Evolutionary conservation across 2,329 filamentous ascomycete species (phyloP).

Genomic region (Ilyonectria destructans): DNA sequence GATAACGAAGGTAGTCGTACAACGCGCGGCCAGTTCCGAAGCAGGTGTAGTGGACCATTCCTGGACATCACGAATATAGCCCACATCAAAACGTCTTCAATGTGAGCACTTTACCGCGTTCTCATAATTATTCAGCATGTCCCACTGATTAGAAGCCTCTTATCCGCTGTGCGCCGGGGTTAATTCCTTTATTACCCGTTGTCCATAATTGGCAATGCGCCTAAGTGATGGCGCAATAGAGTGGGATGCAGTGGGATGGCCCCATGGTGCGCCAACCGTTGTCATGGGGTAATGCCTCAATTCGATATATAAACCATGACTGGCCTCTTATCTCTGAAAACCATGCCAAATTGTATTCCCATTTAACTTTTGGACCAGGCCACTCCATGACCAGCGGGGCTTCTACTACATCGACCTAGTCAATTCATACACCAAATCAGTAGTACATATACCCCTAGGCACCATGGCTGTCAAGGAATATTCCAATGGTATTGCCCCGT

Average conservation of each 20-base stretch:
- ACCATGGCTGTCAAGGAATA: constrained; percentile 41
- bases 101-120: constrained; percentile 2
- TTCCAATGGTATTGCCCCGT: constrained; percentile 28
- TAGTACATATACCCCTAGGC: constrained; percentile 1
- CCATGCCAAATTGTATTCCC: background rate
- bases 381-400: background rate
- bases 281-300: constrained; percentile 15
- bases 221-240: constrained; percentile 43
- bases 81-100: constrained; percentile 29
- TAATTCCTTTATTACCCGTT: constrained; percentile 23
- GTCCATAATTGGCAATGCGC: constrained; percentile 39
- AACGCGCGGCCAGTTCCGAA: constrained; percentile 15
- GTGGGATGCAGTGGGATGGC: constrained; percentile 38
- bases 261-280: constrained; percentile 22
- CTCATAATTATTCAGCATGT: constrained; percentile 39
- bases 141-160: constrained; percentile 21
- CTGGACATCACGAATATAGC: constrained; percentile 26
- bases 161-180: constrained; percentile 17
- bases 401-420: background rate
- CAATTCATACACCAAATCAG: constrained; percentile 1
- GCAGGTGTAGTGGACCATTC: background rate
- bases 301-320: constrained; percentile 22
- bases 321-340: constrained; percentile 12
- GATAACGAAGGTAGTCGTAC: background rate
- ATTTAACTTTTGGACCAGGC: background rate